Percentiles rank a stretch among this genome's conserved stretches.
Evolutionary conservation across 1,284 basidiomycete species (phyloP).

Genomic region (Austroboletus niveus): DNA sequence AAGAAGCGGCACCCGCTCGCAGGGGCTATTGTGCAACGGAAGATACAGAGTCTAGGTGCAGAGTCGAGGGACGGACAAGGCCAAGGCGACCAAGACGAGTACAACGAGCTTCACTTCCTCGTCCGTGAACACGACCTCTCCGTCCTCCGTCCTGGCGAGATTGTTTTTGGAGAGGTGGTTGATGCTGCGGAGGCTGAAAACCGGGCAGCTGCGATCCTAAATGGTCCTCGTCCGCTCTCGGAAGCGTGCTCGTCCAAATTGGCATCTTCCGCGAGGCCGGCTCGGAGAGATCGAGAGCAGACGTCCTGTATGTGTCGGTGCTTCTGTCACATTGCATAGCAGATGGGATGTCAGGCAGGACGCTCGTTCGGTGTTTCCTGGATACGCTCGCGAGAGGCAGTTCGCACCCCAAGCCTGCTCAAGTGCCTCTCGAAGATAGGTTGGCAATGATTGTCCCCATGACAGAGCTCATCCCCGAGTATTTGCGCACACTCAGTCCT

Average conservation of each 20-base stretch:
- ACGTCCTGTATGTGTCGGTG: background rate
- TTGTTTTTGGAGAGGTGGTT: too few relatives aligned
- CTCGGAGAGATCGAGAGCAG: background rate
- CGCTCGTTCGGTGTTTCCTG: background rate
- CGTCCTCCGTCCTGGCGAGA: background rate
- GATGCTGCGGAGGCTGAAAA: background rate
- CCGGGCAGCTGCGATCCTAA: background rate
- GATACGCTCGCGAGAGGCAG: background rate
- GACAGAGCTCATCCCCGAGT: conserved; percentile 37
- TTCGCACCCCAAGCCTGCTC: too few relatives aligned
- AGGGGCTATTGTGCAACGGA: conserved; percentile 15
- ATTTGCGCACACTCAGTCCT: conserved; percentile 26
- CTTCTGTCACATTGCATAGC: background rate
- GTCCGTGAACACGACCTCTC: background rate
- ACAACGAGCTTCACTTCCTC: background rate
- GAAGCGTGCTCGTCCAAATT: background rate
- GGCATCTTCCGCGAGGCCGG: background rate
- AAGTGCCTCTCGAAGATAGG: conserved; percentile 14
- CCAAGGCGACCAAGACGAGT: too few relatives aligned
- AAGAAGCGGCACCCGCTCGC: conserved; percentile 21
- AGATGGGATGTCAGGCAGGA: background rate
- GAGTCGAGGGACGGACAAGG: background rate
- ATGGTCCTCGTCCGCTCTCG: background rate
- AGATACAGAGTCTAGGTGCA: background rate
- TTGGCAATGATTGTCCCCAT: conserved; percentile 41